phyloP scores from a whole-genome alignment of 2,329 filamentous ascomycete genomes.

The Epichloe sylvatica region DNA sequence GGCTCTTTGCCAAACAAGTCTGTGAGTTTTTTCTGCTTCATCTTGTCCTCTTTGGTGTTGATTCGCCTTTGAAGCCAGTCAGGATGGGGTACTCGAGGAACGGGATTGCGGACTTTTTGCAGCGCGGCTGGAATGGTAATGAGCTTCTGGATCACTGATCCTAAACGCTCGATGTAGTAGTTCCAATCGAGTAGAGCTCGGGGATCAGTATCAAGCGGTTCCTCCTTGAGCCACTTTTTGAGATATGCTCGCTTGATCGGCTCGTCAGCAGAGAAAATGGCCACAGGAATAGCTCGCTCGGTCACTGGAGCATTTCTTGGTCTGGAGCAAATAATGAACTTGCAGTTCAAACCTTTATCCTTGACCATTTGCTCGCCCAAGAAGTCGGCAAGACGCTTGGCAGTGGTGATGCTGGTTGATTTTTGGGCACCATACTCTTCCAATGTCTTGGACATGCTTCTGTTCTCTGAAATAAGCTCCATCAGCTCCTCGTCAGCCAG shows the following conservation, averaged over 20 bases:
- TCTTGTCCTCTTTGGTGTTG: constrained; percentile 86
- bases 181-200: constrained; percentile 87
- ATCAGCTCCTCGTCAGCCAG: constrained; percentile 94
- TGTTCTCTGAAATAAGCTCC: constrained; percentile 98
- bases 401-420: constrained; percentile 97
- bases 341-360: constrained; percentile 97
- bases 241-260: constrained; percentile 78
- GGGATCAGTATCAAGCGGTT: constrained; percentile 81
- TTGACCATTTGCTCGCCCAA: constrained; percentile 98
- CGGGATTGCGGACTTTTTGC: constrained; percentile 88
- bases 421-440: constrained; percentile 95
- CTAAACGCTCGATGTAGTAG: constrained; percentile 91
- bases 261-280: constrained; percentile 91
- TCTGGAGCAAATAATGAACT: constrained; percentile 89
- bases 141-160: constrained; percentile 95
- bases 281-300: constrained; percentile 83
- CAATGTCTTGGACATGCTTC: constrained; percentile 92
- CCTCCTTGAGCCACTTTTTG: constrained; percentile 90
- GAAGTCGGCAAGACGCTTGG: constrained; percentile 87
- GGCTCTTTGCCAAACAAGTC: constrained; percentile 68
- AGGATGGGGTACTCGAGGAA: constrained; percentile 83
- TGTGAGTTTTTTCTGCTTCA: constrained; percentile 98
- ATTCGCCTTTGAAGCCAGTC: constrained; percentile 94
- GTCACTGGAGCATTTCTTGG: constrained; percentile 86
- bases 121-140: constrained; percentile 96